A percentile compares a stretch with the other conserved stretches of the same genome.
phyloP scores from a whole-genome alignment of 768 basidiomycete genomes.

The Russula emetica region DNA sequence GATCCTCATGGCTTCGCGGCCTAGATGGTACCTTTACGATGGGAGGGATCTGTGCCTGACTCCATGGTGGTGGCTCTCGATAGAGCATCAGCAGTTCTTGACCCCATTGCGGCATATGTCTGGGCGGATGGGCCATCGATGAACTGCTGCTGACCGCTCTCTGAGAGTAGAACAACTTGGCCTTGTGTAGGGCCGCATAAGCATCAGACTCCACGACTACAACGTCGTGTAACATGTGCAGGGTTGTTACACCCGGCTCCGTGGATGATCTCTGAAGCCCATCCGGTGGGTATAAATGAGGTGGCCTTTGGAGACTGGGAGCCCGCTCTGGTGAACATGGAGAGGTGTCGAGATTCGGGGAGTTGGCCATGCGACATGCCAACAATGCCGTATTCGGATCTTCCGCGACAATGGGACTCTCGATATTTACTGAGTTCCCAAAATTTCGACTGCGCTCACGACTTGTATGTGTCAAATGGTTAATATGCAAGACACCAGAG shows the following conservation, averaged over 20 bases:
- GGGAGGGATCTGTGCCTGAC: conserved; percentile 13
- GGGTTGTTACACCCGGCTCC: background rate
- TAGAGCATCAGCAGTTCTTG: conserved; percentile 27
- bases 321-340: too few species aligned
- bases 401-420: background rate
- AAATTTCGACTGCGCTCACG: background rate
- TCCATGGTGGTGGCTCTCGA: conserved; percentile 27
- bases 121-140: background rate
- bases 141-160: background rate
- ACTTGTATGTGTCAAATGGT: conserved; percentile 19
- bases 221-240: background rate
- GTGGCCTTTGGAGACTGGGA: background rate
- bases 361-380: background rate
- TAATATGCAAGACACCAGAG: conserved; percentile 20
- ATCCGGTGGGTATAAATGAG: background rate
- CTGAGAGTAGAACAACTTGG: conserved; percentile 12
- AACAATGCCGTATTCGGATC: background rate
- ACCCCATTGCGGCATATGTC: conserved; percentile 15
- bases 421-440: background rate
- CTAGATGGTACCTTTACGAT: background rate
- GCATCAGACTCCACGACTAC: background rate
- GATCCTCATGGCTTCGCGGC: background rate
- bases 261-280: background rate
- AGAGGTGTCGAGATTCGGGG: background rate
- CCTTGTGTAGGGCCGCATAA: background rate